phyloP scores from a whole-genome alignment of 345 rosid species.

The Ailanthus altissimus region DNA sequence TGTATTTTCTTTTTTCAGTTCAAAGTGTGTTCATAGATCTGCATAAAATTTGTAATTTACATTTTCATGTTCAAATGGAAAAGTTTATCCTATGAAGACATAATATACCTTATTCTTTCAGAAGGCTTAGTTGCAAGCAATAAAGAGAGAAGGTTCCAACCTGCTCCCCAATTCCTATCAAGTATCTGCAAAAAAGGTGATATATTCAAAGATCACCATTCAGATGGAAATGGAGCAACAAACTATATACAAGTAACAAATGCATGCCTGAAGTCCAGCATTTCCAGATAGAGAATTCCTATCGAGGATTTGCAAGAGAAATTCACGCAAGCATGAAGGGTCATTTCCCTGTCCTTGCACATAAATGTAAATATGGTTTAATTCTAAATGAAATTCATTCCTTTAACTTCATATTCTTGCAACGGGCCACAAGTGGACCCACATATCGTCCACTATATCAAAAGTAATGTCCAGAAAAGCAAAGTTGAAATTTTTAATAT shows the following conservation, averaged over 20 bases:
- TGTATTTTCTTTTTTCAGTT: background rate
- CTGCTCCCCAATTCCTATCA: slow-evolving; percentile 94
- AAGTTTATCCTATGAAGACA: background rate
- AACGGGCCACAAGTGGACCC: background rate
- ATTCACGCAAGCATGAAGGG: slow-evolving; percentile 89
- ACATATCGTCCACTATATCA: background rate
- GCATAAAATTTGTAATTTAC: slow-evolving; percentile 4
- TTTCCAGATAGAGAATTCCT: slow-evolving; percentile 69
- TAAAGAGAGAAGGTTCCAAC: slow-evolving; percentile 89
- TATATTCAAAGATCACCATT: slow-evolving; percentile 12
- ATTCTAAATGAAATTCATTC: background rate
- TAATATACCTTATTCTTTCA: slow-evolving; percentile 69
- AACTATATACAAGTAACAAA: background rate
- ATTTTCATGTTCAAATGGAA: background rate
- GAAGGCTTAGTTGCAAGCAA: slow-evolving; percentile 78
- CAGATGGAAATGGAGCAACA: slow-evolving; percentile 6
- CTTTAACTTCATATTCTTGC: slow-evolving; percentile 4
- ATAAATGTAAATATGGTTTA: slow-evolving; percentile 9
- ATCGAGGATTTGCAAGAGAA: slow-evolving; percentile 59
- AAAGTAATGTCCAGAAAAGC: background rate
- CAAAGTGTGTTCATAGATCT: background rate
- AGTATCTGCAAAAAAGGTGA: slow-evolving; percentile 61
- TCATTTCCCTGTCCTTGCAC: slow-evolving; percentile 68
- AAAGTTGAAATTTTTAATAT: background rate
- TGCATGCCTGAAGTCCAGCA: slow-evolving; percentile 76